Conservation (phyloP, 345 rosid species). For the Arabis alpina region DNA sequence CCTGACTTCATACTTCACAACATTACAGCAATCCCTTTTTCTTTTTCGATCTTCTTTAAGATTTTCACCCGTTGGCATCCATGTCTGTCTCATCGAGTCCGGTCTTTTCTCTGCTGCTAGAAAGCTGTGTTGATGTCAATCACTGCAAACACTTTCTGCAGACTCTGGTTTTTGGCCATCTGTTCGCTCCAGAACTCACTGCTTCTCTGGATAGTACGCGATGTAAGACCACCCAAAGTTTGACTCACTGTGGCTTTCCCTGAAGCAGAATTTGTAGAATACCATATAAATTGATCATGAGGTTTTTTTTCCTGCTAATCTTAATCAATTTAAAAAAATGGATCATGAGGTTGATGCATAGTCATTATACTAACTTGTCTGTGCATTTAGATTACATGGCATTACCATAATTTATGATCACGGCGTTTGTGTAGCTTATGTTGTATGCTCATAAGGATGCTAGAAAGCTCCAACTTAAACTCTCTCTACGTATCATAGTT, state of each 20-base stretch:
- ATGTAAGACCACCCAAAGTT: constrained; percentile 47
- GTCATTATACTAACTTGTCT: neutral
- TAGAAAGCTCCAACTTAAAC: too few species aligned
- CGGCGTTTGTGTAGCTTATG: too few species aligned
- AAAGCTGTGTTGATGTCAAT: constrained; percentile 91
- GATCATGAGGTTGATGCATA: constrained; percentile 8
- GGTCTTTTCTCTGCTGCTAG: constrained; percentile 81
- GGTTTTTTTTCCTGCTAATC: too few species aligned
- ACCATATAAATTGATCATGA: neutral
- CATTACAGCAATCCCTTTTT: constrained; percentile 83
- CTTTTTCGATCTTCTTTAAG: constrained; percentile 69
- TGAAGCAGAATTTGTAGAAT: constrained; percentile 43
- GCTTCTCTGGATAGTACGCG: constrained; percentile 38
- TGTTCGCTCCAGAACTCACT: constrained; percentile 35
- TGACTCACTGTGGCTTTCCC: constrained; percentile 64
- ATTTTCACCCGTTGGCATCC: constrained; percentile 86
- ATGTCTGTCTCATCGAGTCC: constrained; percentile 74
- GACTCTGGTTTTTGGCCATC: constrained; percentile 48
- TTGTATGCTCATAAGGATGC: too few species aligned
- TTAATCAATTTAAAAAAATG: too few species aligned
- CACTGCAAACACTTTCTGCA: constrained; percentile 73
- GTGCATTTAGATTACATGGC: too few species aligned
- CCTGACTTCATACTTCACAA: neutral
- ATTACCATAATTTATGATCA: too few species aligned
- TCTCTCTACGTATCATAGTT: too few species aligned